Percentiles rank a stretch among this genome's conserved stretches.
phyloP scores from a whole-genome alignment of 345 rosid species.

The Melaleuca alternifolia region DNA sequence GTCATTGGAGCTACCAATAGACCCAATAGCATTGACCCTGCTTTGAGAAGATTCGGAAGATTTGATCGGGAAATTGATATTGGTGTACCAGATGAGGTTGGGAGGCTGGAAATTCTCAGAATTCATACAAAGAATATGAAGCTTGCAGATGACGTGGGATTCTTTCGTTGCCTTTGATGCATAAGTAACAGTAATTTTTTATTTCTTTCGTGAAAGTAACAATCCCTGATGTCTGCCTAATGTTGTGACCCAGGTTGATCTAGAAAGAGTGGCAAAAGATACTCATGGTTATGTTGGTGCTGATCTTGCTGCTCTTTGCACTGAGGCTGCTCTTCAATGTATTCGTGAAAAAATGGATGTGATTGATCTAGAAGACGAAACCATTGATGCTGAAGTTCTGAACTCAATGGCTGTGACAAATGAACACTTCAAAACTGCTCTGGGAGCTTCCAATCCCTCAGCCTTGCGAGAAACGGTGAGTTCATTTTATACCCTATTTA shows the following conservation, averaged over 20 bases:
- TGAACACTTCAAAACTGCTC: conserved; percentile 82
- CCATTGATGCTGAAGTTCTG: conserved; percentile 83
- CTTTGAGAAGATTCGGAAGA: conserved; percentile 87
- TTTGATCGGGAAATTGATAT: conserved; percentile 92
- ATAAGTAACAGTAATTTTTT: neutral
- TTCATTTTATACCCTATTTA: neutral
- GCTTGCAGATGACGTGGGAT: conserved; percentile 65
- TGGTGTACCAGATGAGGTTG: conserved; percentile 94
- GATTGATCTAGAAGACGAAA: conserved; percentile 86
- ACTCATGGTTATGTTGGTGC: conserved; percentile 98
- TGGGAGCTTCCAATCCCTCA: conserved; percentile 7
- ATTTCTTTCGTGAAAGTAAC: neutral
- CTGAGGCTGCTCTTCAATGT: conserved; percentile 96
- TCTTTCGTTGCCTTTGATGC: neutral
- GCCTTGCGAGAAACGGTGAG: conserved; percentile 11
- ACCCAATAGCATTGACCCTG: conserved; percentile 90
- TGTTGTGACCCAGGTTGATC: conserved; percentile 45
- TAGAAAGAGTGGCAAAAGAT: conserved; percentile 75
- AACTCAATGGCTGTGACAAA: conserved; percentile 86
- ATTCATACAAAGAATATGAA: conserved; percentile 97
- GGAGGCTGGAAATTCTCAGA: conserved; percentile 91
- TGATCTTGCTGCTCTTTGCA: conserved; percentile 89
- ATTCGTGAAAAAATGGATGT: conserved; percentile 97
- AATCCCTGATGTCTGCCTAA: neutral
- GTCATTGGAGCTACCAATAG: conserved; percentile 96